phyloP scores from a whole-genome alignment of 2,329 filamentous ascomycete species.

The Arthrobotrys entomopaga region DNA sequence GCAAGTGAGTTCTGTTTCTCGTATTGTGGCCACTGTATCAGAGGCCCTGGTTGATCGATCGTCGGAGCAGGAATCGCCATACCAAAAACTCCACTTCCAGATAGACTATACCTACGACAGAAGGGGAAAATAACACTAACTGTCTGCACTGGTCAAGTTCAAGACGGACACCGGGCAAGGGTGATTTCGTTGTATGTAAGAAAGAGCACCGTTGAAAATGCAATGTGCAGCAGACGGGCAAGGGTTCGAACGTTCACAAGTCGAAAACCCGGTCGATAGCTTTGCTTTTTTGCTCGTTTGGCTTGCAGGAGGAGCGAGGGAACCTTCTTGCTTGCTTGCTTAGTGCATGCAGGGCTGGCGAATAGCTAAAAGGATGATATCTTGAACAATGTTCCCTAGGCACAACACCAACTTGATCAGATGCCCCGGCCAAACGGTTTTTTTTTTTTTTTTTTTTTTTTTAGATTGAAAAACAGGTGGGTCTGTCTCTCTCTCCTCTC shows the following conservation, averaged over 20 bases:
- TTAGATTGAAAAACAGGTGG: conserved; percentile 15
- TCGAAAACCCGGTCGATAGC: not conserved
- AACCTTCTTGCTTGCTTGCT: conserved; percentile 9
- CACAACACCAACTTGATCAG: conserved; percentile 12
- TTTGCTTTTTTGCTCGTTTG: conserved; percentile 46
- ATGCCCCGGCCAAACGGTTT: conserved; percentile 28
- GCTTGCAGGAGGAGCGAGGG: conserved; percentile 13
- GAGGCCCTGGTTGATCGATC: conserved; percentile 50
- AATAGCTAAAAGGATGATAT: conserved; percentile 5
- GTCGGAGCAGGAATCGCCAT: conserved; percentile 42
- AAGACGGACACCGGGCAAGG: not conserved
- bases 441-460: too few species aligned
- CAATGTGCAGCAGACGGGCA: conserved; percentile 24
- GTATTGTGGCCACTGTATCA: conserved; percentile 44
- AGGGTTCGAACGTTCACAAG: conserved; percentile 39
- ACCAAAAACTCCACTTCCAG: conserved; percentile 40
- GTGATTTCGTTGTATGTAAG: conserved; percentile 31
- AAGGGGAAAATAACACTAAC: conserved; percentile 43
- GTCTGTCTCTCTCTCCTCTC: too few species aligned
- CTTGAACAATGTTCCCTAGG: not conserved
- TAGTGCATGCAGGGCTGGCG: conserved; percentile 18
- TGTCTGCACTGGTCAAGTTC: conserved; percentile 41
- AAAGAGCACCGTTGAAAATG: conserved; percentile 36
- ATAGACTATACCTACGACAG: conserved; percentile 41
- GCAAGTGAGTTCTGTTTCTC: conserved; percentile 26